Conservation (phyloP, 495 filamentous ascomycete genomes). For the Penicillium psychrofluorescens region DNA sequence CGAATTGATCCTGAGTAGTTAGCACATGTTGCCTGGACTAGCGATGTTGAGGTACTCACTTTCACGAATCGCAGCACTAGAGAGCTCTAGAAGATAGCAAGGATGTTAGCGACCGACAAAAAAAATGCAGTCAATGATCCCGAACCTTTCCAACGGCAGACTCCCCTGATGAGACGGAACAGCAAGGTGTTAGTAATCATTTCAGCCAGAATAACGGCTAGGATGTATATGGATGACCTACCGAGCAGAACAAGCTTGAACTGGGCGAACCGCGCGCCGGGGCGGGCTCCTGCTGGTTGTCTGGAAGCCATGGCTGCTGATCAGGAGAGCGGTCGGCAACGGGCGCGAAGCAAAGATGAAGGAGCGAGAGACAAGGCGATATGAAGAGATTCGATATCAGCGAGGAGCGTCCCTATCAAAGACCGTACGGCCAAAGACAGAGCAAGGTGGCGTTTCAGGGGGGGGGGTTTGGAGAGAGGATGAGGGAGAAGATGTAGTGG, state of each 20-base stretch:
- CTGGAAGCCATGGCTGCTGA: conserved; percentile 65
- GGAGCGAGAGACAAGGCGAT: conserved; percentile 1
- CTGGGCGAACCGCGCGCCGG: conserved; percentile 86
- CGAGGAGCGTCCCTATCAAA: not conserved
- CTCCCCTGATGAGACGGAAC: conserved; percentile 57
- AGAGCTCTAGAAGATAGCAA: conserved; percentile 62
- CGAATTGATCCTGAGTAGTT: conserved; percentile 84
- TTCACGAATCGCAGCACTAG: conserved; percentile 97
- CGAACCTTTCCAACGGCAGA: conserved; percentile 95
- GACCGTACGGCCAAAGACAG: too few relatives aligned
- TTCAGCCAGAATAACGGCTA: not conserved
- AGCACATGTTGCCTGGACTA: not conserved
- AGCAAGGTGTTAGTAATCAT: conserved; percentile 1
- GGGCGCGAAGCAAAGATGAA: not conserved
- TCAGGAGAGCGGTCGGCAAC: conserved; percentile 10
- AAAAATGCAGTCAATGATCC: conserved; percentile 11
- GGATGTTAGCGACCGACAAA: conserved; percentile 25
- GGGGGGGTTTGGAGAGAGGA: not conserved
- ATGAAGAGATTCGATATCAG: not conserved
- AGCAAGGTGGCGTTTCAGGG: not conserved
- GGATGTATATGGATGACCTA: conserved; percentile 31
- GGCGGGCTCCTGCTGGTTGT: conserved; percentile 66
- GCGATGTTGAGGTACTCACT: conserved; percentile 39
- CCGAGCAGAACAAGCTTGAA: conserved; percentile 97
- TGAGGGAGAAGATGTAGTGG: not conserved